These are phyloP conservation scores for Vanilla planifolia DNA, from an alignment of 106 monocot species.

Conservation along the genomic window DNA sequence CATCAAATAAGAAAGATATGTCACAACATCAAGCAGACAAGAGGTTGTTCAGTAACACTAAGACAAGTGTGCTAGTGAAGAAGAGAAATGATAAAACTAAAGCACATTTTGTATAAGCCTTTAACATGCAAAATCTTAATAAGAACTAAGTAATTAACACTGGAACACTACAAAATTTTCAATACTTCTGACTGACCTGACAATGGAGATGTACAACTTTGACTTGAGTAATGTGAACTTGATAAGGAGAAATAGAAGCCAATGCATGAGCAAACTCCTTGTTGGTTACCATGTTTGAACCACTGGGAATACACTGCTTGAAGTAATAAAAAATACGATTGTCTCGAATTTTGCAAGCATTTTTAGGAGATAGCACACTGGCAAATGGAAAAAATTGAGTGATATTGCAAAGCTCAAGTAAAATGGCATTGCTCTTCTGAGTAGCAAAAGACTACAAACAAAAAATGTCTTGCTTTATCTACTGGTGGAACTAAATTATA, in stretches of 20 bases:
- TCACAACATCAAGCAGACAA: too few species aligned
- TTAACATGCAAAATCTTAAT: not conserved
- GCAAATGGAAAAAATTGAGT: slow-evolving; percentile 15
- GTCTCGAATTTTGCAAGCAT: slow-evolving; percentile 51
- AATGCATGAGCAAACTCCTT: slow-evolving; percentile 72
- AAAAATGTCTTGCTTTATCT: too few species aligned
- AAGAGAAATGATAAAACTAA: too few species aligned
- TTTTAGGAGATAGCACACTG: slow-evolving; percentile 56
- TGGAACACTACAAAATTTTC: not conserved
- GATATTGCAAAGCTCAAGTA: not conserved
- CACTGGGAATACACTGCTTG: slow-evolving; percentile 52
- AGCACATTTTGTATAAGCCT: too few species aligned
- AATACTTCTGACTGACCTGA: slow-evolving; percentile 30
- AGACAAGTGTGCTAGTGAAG: too few species aligned
- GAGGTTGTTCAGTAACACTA: too few species aligned
- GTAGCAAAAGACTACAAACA: not conserved
- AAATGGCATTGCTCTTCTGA: not conserved
- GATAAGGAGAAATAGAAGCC: slow-evolving; percentile 82
- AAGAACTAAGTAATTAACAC: not conserved
- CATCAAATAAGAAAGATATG: too few species aligned
- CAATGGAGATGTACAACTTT: slow-evolving; percentile 72
- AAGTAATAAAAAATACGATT: slow-evolving; percentile 58
- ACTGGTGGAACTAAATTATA: too few species aligned
- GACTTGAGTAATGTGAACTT: slow-evolving; percentile 63
- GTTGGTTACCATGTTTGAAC: slow-evolving; percentile 36